These are phyloP conservation scores for Fragaria nilgerrensis DNA, from an alignment of 306 rosid species.

Conservation along the genomic window DNA sequence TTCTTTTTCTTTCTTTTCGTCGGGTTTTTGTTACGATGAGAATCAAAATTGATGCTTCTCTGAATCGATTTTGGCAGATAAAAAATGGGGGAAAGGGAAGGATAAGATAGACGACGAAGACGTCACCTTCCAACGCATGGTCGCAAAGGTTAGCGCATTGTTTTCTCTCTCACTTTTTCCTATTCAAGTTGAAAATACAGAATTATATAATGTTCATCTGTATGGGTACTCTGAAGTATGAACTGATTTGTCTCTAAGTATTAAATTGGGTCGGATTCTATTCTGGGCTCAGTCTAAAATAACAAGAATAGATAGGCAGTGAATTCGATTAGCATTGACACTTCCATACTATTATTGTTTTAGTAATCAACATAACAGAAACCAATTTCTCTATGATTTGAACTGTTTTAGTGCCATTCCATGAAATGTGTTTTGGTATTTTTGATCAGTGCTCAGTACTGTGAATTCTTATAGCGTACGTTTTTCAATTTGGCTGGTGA, in stretches of 20 bases:
- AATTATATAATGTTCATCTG: background rate
- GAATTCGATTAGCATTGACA: too few species aligned
- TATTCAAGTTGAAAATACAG: too few species aligned
- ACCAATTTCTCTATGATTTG: background rate
- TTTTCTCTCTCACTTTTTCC: constrained; percentile 13
- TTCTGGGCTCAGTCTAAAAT: background rate
- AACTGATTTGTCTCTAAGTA: background rate
- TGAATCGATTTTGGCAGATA: constrained; percentile 47
- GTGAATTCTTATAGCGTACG: background rate
- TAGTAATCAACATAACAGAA: background rate
- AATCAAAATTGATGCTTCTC: background rate
- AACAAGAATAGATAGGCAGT: too few species aligned
- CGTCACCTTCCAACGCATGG: constrained; percentile 96
- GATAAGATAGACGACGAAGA: constrained; percentile 97
- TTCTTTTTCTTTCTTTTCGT: background rate
- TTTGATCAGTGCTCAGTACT: background rate
- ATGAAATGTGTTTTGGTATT: background rate
- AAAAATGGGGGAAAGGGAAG: constrained; percentile 90
- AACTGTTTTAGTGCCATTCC: background rate
- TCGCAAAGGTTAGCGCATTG: constrained; percentile 99
- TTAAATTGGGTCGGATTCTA: background rate
- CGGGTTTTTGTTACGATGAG: background rate
- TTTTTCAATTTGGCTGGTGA: background rate
- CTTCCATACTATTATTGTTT: background rate
- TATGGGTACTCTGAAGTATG: background rate